Percentiles rank a stretch among this genome's conserved stretches.
Evolutionary conservation across 768 basidiomycete genomes (phyloP).

Genomic region (Rhizopogon roseolus): DNA sequence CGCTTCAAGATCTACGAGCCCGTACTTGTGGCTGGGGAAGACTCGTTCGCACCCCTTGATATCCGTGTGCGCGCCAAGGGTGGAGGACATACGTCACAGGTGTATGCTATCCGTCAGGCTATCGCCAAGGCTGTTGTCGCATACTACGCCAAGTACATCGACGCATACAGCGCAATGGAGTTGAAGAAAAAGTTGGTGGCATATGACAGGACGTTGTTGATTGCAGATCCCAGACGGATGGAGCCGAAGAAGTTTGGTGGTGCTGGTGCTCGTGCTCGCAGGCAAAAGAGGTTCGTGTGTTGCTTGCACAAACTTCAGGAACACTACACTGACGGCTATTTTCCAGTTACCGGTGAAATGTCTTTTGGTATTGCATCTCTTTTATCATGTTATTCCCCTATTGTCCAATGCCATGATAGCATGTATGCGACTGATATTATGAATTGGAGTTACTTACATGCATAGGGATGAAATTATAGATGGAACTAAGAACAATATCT

Average conservation of each 20-base stretch:
- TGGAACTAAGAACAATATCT: neutral
- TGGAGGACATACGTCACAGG: slow-evolving; percentile 98
- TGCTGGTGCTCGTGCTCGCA: slow-evolving; percentile 94
- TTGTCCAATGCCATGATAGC: slow-evolving; percentile 31
- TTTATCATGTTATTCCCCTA: slow-evolving; percentile 41
- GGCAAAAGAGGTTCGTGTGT: slow-evolving; percentile 80
- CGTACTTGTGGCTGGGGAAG: slow-evolving; percentile 89
- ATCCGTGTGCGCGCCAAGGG: slow-evolving; percentile 98
- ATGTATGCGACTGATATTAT: slow-evolving; percentile 29
- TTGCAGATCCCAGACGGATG: slow-evolving; percentile 94
- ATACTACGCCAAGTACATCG: slow-evolving; percentile 98
- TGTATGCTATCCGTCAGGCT: slow-evolving; percentile 98
- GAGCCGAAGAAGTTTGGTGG: slow-evolving; percentile 99
- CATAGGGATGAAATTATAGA: neutral
- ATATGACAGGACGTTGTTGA: slow-evolving; percentile 88
- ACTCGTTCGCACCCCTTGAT: slow-evolving; percentile 82
- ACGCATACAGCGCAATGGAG: slow-evolving; percentile 95
- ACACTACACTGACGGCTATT: neutral
- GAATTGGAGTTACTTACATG: slow-evolving; percentile 10
- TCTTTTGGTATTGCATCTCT: slow-evolving; percentile 25
- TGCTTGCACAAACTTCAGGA: neutral
- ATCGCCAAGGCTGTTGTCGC: slow-evolving; percentile 97
- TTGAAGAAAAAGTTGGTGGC: slow-evolving; percentile 97
- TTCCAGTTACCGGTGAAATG: slow-evolving; percentile 62
- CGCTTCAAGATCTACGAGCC: slow-evolving; percentile 99